Evolutionary conservation across 2,329 filamentous ascomycete genomes (phyloP), one percentile per base, ranked within the genome.

Genomic region (Lachnellula occidentalis): DNA sequence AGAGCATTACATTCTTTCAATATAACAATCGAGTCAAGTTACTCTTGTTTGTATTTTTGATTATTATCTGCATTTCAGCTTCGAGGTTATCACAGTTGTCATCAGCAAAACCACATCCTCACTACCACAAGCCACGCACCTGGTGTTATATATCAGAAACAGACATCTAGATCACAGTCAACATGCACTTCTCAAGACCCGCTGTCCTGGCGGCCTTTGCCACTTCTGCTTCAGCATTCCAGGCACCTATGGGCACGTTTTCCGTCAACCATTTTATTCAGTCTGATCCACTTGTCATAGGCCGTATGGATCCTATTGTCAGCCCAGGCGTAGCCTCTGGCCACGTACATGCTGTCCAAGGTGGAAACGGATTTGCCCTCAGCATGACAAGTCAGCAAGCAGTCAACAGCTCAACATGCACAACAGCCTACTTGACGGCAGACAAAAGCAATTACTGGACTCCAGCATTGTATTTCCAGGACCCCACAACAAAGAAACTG

Each of bases 391-490:
- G 83, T 63, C 74, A 81, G 54, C 74, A 79, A 45, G 76, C 88
- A 24, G 58, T 75, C 56, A 68, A 76, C 53, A 31, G 27, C 27
- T 88, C 80, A 31, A 76, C 82, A 57, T 96, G 91, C 73, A 94
- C 90, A 1, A 92, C 89, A 11, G 95, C 90, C 69, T 82, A 79
- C 53, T 87, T 95, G 42, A 83, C 76, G 37, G 78, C 92, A 72
- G 91, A 96, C 73, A 87, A 85, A 73, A 95, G 90, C n/a, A 85
- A 83, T 34, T 96, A 96, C 74, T 96, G 90, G 89, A 82, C 84
- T 50, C 91, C 91, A 1, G 73, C 81, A 2, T 68, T 95, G 59
- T 92, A 92, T 74, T 96, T 95, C 71, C 72, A 85, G 67, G 81
- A 91, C 65, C 67, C 68, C 5, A 66, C 72, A 12, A 86, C 88